Percentiles rank a stretch among this genome's conserved stretches.
Evolutionary conservation across 2,329 filamentous ascomycete genomes (phyloP).

Genomic region (Paecilomyces dactylethromorphus): DNA sequence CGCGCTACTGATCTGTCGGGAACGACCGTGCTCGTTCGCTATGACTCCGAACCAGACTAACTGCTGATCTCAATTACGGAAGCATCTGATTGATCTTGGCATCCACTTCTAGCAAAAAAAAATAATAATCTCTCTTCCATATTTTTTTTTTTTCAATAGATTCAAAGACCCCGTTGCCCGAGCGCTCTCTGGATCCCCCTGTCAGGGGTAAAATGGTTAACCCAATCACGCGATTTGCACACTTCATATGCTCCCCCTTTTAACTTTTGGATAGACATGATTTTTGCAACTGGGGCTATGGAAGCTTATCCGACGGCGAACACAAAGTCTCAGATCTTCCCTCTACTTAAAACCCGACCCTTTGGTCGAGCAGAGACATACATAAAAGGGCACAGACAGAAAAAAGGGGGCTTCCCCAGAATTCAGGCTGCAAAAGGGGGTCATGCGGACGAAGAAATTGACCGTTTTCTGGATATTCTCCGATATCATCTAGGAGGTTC

Average conservation of each 20-base stretch:
- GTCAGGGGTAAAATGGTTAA: neutral
- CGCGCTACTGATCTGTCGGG: neutral
- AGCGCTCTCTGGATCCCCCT: neutral
- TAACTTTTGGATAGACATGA: neutral
- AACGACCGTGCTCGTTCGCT: neutral
- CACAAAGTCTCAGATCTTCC: neutral
- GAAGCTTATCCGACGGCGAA: neutral
- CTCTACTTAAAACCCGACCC: neutral
- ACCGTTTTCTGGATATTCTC: neutral
- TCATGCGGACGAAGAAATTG: too few species aligned
- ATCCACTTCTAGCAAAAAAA: too few species aligned
- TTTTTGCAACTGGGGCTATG: neutral
- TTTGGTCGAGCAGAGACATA: neutral
- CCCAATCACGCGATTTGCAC: neutral
- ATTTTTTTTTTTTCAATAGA: too few species aligned
- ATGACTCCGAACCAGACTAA: neutral
- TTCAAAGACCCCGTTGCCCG: too few species aligned
- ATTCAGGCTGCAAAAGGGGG: too few species aligned
- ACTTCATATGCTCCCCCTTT: neutral
- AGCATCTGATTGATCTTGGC: neutral
- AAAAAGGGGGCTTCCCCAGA: neutral
- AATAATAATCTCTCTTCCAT: too few species aligned
- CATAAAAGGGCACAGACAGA: neutral
- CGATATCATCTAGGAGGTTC: neutral
- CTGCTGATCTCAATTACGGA: neutral